These are phyloP conservation scores for Apiotrichum montevideense DNA, from an alignment of 1,284 basidiomycete genomes.

Conservation along the genomic window DNA sequence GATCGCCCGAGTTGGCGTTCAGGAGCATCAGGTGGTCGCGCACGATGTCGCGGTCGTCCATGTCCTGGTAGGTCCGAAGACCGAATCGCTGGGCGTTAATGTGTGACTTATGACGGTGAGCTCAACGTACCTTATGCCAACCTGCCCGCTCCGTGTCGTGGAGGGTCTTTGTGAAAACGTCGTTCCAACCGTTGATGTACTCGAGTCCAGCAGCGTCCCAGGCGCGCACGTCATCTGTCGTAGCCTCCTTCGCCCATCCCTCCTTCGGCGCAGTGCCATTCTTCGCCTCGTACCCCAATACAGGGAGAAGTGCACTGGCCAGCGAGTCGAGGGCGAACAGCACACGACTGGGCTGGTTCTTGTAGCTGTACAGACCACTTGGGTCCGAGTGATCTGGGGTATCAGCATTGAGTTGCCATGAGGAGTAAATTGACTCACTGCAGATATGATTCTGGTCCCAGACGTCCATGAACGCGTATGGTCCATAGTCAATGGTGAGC, in stretches of 20 bases:
- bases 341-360: constrained; percentile 48
- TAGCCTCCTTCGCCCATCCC: constrained; percentile 62
- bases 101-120: no score
- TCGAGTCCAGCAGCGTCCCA: constrained; percentile 59
- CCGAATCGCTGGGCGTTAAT: constrained; percentile 61
- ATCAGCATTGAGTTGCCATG: neutral
- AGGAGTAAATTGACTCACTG: constrained; percentile 47
- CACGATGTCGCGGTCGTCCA: constrained; percentile 58
- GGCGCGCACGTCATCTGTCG: constrained; percentile 57
- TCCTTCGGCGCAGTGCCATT: constrained; percentile 53
- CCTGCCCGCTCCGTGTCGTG: constrained; percentile 58
- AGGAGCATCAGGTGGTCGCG: constrained; percentile 64
- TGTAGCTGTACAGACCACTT: constrained; percentile 77
- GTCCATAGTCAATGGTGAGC: constrained; percentile 87
- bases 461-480: constrained; percentile 93
- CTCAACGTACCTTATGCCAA: constrained; percentile 58
- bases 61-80: constrained; percentile 52
- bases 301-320: constrained; percentile 64
- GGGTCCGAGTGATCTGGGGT: constrained; percentile 69
- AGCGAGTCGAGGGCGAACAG: constrained; percentile 72
- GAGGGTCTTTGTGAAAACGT: constrained; percentile 55
- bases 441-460: constrained; percentile 81
- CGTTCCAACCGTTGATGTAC: constrained; percentile 50
- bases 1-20: constrained; percentile 66
- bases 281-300: constrained; percentile 66